Evolutionary conservation across 2,329 filamentous ascomycete species (phyloP).

Genomic region (Alternaria sp.): DNA sequence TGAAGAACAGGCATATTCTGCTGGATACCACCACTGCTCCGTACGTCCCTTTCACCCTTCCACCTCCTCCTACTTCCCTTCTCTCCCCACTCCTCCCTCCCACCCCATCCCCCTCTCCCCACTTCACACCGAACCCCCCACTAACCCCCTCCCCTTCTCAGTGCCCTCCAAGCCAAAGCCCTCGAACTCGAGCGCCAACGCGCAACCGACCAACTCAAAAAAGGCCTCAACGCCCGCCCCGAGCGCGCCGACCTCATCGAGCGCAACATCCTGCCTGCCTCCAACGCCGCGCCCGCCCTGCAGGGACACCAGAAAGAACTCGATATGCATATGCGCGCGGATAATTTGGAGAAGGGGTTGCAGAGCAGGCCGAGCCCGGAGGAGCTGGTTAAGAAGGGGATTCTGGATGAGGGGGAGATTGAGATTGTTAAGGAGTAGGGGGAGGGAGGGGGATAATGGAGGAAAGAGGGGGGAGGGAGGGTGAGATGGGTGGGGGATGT

Average conservation of each 20-base stretch:
- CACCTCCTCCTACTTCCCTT: too few relatives aligned
- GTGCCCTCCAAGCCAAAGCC: slow-evolving; percentile 67
- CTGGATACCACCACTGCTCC: slow-evolving; percentile 71
- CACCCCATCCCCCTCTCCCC: too few relatives aligned
- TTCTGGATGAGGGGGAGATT: slow-evolving; percentile 62
- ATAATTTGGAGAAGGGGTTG: slow-evolving; percentile 86
- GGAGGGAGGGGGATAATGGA: neutral
- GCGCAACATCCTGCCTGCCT: slow-evolving; percentile 84
- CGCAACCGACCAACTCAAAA: slow-evolving; percentile 68
- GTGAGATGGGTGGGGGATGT: neutral
- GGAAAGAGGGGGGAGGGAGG: neutral
- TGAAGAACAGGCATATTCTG: slow-evolving; percentile 72
- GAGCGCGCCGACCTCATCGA: slow-evolving; percentile 79
- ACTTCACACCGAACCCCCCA: too few relatives aligned
- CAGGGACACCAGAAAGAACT: slow-evolving; percentile 84
- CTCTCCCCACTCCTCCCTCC: too few relatives aligned
- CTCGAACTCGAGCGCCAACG: slow-evolving; percentile 70
- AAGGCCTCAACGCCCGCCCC: slow-evolving; percentile 66
- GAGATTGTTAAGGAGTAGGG: slow-evolving; percentile 39
- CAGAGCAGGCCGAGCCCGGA: slow-evolving; percentile 77
- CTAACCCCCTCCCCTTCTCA: too few relatives aligned
- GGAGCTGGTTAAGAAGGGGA: slow-evolving; percentile 77
- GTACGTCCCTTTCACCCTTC: slow-evolving; percentile 50
- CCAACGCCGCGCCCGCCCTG: slow-evolving; percentile 77
- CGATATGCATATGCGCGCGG: slow-evolving; percentile 84